A percentile compares a stretch with the other conserved stretches of the same genome.
phyloP scores from a whole-genome alignment of 140 eudicot genomes.

The Flaveria floridana region DNA sequence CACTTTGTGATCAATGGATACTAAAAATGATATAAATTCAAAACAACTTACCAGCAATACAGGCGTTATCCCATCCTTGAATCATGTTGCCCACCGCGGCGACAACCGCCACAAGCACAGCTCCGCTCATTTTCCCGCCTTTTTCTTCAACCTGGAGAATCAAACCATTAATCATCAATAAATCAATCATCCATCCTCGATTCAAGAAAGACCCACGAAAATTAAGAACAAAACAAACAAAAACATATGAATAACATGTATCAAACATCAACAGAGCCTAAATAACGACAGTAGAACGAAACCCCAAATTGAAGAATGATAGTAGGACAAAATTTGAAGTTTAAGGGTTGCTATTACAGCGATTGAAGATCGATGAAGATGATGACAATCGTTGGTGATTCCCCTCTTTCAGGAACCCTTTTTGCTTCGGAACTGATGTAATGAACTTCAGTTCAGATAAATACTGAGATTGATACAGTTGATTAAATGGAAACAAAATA shows the following conservation, averaged over 20 bases:
- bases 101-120: constrained; percentile 70
- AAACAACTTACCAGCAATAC: constrained; percentile 59
- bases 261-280: neutral
- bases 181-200: neutral
- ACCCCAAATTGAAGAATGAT: too few species aligned
- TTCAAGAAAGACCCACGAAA: constrained; percentile 4
- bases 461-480: constrained; percentile 1
- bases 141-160: constrained; percentile 7
- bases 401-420: too few species aligned
- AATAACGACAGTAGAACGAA: neutral
- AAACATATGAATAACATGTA: neutral
- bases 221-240: neutral
- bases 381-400: neutral
- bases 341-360: constrained; percentile 8
- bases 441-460: constrained; percentile 18
- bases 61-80: constrained; percentile 97
- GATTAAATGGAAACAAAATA: too few species aligned
- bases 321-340: neutral
- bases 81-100: constrained; percentile 79
- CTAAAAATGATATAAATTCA: neutral
- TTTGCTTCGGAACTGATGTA: neutral
- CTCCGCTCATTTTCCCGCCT: constrained; percentile 57
- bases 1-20: constrained; percentile 9
- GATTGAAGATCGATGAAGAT: neutral
- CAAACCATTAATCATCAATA: neutral